Conservation (phyloP, 2,329 filamentous ascomycete genomes). For the Pseudogymnoascus sp. region DNA sequence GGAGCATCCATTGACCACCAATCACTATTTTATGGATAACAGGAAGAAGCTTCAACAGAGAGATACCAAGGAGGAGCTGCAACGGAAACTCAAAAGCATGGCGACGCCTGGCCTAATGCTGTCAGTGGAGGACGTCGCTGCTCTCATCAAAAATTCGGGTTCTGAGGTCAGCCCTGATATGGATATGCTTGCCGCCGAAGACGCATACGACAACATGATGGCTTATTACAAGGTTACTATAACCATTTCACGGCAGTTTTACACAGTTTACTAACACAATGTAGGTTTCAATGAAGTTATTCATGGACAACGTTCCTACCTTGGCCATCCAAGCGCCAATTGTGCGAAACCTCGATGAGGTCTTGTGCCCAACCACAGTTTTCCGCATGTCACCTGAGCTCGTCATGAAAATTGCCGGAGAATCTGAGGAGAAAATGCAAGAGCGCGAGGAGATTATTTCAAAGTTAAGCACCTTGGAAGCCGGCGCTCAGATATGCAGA, state of each 20-base stretch:
- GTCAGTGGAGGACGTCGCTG: slow-evolving; percentile 10
- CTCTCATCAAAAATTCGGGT: not conserved
- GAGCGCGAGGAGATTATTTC: slow-evolving; percentile 13
- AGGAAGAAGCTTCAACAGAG: slow-evolving; percentile 12
- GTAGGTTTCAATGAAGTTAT: slow-evolving; percentile 18
- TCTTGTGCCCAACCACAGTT: slow-evolving; percentile 17
- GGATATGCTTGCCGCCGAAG: slow-evolving; percentile 14
- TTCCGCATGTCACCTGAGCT: slow-evolving; percentile 14
- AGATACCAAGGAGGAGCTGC: slow-evolving; percentile 2
- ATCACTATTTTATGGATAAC: slow-evolving; percentile 13
- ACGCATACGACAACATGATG: slow-evolving; percentile 17
- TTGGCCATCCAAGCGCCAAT: slow-evolving; percentile 17
- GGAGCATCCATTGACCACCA: slow-evolving; percentile 15
- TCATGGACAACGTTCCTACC: slow-evolving; percentile 19
- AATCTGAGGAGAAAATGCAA: slow-evolving; percentile 15
- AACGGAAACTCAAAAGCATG: not conserved
- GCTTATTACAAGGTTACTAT: slow-evolving; percentile 18
- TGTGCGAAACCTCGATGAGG: slow-evolving; percentile 14
- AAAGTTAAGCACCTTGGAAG: slow-evolving; percentile 15
- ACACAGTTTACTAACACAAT: not conserved
- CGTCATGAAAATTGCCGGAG: slow-evolving; percentile 15
- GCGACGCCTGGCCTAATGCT: not conserved
- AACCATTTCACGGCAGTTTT: not conserved
- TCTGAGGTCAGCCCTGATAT: slow-evolving; percentile 11
- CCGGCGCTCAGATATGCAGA: slow-evolving; percentile 17